Evolutionary conservation across 2,329 filamentous ascomycete genomes (phyloP), one percentile per base, ranked within the genome.

Genomic region (Cercospora beticola): DNA sequence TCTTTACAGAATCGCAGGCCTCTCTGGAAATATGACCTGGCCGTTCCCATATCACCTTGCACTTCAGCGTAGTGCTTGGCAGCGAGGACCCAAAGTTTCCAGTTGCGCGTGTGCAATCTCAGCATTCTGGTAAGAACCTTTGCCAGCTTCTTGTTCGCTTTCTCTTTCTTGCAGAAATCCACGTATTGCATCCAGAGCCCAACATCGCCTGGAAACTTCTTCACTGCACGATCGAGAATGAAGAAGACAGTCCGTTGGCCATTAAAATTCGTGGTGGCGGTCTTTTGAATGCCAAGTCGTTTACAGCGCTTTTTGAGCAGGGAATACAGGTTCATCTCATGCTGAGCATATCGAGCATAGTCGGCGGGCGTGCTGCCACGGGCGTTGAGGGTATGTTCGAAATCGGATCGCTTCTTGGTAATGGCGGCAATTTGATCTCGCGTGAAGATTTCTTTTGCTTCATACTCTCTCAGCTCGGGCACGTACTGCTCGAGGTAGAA

Each of bases 401-500:
- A 96, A 75, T 96, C 92, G 77, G 93, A 97, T 74, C 95, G 90
- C 80, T 95, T 97, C 78, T 90, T 90, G 63, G 96, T 90, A 72
- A 99, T 93, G 57, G 90, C 90, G 70, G 88, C 87, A 78, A 99
- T 97, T 80, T 99, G 94, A 73, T 96, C 92, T 89, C 95, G 75
- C 23, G 86, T 88, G 82, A 99, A 99, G 74, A 99, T 91, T 75
- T 92, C 90, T 80, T 97, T 97, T 73, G 92, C 88, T 81, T 97
- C 92, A 80, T 93, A 96, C 76, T 97, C 93, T 71, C 93, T 92
- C 67, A 99, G 87, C 80, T 98, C 94, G 16, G 94, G 93, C 54
- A 97, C 92, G 2, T 92, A 91, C 74, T 94, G 91, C 83, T 99
- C 95, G 72, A 98, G 87, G 81, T 92, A 97, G 82, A 94, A 98